Percentiles rank a stretch among this genome's conserved stretches.
These are phyloP conservation scores for Globisporangium heterothallicum DNA, from an alignment of 352 stramenopile species.

Conservation along the genomic window DNA sequence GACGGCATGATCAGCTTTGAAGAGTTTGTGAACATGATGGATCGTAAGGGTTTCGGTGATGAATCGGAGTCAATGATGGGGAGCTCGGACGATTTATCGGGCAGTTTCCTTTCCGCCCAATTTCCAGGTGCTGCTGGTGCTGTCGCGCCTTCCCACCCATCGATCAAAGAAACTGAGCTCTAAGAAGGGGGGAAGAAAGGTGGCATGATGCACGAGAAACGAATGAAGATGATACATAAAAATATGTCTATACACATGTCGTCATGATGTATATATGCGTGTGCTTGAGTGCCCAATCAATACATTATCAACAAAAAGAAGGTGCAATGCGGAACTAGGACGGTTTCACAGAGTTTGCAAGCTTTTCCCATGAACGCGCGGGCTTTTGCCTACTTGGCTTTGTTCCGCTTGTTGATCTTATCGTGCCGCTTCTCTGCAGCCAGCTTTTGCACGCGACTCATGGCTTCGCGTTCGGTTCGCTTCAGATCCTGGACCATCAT, in stretches of 20 bases:
- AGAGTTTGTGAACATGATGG: slow-evolving; percentile 91
- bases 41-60: slow-evolving; percentile 78
- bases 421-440: slow-evolving; percentile 76
- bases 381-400: slow-evolving; percentile 25
- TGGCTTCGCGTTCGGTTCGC: slow-evolving; percentile 57
- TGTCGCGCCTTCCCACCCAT: slow-evolving; percentile 11
- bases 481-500: slow-evolving; percentile 38
- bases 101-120: slow-evolving; percentile 43
- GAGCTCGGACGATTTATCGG: slow-evolving; percentile 50
- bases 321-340: background rate
- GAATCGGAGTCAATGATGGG: slow-evolving; percentile 44
- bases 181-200: slow-evolving; percentile 25
- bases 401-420: slow-evolving; percentile 65
- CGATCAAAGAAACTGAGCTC: slow-evolving; percentile 74
- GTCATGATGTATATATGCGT: slow-evolving; percentile 13
- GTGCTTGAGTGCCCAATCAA: slow-evolving; percentile 3
- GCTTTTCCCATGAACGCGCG: background rate
- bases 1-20: slow-evolving; percentile 91
- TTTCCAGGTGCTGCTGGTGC: slow-evolving; percentile 21
- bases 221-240: slow-evolving; percentile 8
- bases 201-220: slow-evolving; percentile 3
- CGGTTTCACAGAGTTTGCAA: background rate
- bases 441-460: slow-evolving; percentile 55
- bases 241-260: slow-evolving; percentile 5
- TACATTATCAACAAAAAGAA: slow-evolving; percentile 2